Percentiles rank a stretch among this genome's conserved stretches.
Conservation (phyloP, 75 land plant species). For the Isoetes taiwanensis region DNA sequence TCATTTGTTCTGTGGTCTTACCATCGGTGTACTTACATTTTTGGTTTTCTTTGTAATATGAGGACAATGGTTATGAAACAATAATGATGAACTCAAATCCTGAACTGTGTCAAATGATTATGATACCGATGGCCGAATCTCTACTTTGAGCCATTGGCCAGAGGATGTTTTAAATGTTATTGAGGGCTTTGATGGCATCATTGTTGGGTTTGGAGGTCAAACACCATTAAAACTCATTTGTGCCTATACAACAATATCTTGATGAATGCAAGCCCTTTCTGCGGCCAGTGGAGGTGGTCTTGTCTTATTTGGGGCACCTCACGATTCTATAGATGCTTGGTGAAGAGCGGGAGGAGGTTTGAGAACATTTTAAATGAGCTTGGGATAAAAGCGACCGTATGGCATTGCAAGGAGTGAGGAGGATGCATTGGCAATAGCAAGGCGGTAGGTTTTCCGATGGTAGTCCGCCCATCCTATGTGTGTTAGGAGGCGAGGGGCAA, state of each 20-base stretch:
- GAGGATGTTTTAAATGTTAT: constrained; percentile 93
- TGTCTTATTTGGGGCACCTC: constrained; percentile 94
- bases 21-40: not conserved
- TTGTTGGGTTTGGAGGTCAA: constrained; percentile 98
- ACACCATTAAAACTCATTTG: constrained; percentile 89
- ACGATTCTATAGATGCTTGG: constrained; percentile 98
- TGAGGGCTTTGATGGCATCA: constrained; percentile 88
- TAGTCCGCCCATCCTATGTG: constrained; percentile 92
- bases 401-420: constrained; percentile 93
- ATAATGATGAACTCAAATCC: constrained; percentile 99
- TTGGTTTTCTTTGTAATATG: constrained; percentile 4
- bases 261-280: constrained; percentile 47
- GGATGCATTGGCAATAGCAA: constrained; percentile 84
- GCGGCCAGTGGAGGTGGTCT: constrained; percentile 57
- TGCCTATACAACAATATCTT: constrained; percentile 80
- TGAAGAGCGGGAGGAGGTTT: constrained; percentile 85
- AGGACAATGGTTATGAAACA: constrained; percentile 91
- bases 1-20: not conserved
- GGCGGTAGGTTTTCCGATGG: constrained; percentile 91
- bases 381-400: constrained; percentile 80
- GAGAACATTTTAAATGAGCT: constrained; percentile 77
- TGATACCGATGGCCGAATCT: constrained; percentile 96
- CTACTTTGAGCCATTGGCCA: constrained; percentile 84
- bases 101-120: constrained; percentile 98
- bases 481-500: constrained; percentile 95